Conservation (phyloP, 495 filamentous ascomycete genomes). For the Cercophora sp. region DNA sequence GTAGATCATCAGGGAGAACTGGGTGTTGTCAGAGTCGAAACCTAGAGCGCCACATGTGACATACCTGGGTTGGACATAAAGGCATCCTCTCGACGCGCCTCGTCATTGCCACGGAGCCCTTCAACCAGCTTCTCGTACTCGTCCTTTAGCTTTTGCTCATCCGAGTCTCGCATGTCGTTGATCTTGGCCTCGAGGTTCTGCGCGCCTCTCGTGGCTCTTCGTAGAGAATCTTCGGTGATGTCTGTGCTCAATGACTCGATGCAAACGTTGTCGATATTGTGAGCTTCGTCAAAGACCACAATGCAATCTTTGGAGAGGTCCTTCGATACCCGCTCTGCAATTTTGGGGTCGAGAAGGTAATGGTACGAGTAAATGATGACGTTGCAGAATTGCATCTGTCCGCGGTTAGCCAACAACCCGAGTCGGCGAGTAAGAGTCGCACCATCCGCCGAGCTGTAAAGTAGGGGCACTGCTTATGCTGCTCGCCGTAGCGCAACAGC, state of each 20-base stretch:
- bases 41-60: neutral
- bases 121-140: constrained; percentile 97
- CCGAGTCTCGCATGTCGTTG: constrained; percentile 84
- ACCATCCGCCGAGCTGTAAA: constrained; percentile 95
- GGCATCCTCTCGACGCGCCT: constrained; percentile 84
- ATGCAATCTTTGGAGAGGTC: constrained; percentile 98
- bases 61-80: constrained; percentile 90
- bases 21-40: neutral
- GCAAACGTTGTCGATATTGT: constrained; percentile 99
- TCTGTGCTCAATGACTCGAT: constrained; percentile 97
- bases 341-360: constrained; percentile 96
- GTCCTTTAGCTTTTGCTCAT: constrained; percentile 86
- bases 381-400: constrained; percentile 96
- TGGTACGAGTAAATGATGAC: constrained; percentile 99
- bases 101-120: constrained; percentile 80
- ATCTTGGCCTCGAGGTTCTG: constrained; percentile 88
- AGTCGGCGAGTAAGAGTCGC: constrained; percentile 19
- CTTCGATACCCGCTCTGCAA: constrained; percentile 92
- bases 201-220: constrained; percentile 83
- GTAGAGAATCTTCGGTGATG: constrained; percentile 87
- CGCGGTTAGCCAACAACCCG: constrained; percentile 12
- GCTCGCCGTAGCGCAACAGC: constrained; percentile 79
- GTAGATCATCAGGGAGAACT: constrained; percentile 72
- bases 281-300: constrained; percentile 97
- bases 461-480: constrained; percentile 96